These are phyloP conservation scores for Jackrogersella minutella DNA, from an alignment of 495 filamentous ascomycete species.

Conservation along the genomic window DNA sequence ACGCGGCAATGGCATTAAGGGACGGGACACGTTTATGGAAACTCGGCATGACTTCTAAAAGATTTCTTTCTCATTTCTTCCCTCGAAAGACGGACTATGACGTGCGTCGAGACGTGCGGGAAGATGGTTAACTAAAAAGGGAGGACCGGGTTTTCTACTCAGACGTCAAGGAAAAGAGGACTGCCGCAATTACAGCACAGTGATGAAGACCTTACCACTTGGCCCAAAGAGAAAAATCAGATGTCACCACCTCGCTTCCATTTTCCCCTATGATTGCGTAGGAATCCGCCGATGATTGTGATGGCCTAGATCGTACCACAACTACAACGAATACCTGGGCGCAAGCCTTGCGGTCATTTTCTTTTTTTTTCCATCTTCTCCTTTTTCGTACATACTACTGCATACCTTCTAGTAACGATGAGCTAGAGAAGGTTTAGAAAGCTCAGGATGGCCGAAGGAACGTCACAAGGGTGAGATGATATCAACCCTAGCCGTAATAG, in stretches of 20 bases:
- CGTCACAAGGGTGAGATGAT: background rate
- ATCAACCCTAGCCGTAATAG: background rate
- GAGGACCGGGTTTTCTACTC: slow-evolving; percentile 41
- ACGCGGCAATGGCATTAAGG: slow-evolving; percentile 40
- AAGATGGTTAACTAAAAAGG: slow-evolving; percentile 39
- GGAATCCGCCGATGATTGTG: slow-evolving; percentile 12
- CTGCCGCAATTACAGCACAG: slow-evolving; percentile 26
- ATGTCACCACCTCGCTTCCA: slow-evolving; percentile 24
- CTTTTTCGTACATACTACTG: background rate
- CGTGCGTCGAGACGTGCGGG: slow-evolving; percentile 38
- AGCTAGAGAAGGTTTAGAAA: background rate
- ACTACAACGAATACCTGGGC: slow-evolving; percentile 5
- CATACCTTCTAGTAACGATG: background rate
- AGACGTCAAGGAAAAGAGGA: slow-evolving; percentile 33
- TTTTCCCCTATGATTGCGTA: slow-evolving; percentile 29
- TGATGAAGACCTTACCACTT: slow-evolving; percentile 38
- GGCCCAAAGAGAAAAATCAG: slow-evolving; percentile 42
- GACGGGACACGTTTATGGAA: slow-evolving; percentile 42
- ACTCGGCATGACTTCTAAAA: slow-evolving; percentile 47
- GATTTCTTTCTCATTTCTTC: slow-evolving; percentile 46
- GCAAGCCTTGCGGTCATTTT: background rate
- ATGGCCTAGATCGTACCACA: slow-evolving; percentile 2
- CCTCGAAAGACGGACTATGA: slow-evolving; percentile 30
- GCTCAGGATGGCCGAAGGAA: background rate
- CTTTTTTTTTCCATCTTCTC: background rate